These are phyloP conservation scores for Penicillium expansum DNA, from an alignment of 2,329 filamentous ascomycete species.

Conservation along the genomic window DNA sequence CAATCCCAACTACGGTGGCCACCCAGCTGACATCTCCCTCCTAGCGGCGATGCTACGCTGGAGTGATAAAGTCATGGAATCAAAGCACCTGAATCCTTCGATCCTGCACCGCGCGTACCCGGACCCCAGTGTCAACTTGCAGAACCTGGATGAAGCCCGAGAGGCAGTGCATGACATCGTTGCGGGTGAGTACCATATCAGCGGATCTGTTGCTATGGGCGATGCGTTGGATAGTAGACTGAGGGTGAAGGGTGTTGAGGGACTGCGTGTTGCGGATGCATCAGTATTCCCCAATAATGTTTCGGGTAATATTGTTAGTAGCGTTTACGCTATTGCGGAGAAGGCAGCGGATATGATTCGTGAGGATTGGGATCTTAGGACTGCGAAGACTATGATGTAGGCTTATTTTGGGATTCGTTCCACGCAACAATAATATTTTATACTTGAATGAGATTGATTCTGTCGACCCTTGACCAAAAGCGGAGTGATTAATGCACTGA, in stretches of 20 bases:
- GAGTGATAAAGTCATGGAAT: slow-evolving; percentile 13
- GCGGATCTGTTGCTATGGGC: slow-evolving; percentile 32
- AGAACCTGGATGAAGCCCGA: slow-evolving; percentile 13
- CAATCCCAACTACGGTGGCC: slow-evolving; percentile 17
- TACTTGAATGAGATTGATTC: not conserved
- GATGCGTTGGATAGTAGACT: slow-evolving; percentile 30
- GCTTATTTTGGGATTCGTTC: not conserved
- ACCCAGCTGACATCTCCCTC: slow-evolving; percentile 18
- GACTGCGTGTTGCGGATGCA: slow-evolving; percentile 30
- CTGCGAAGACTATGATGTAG: not conserved
- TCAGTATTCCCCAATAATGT: slow-evolving; percentile 31
- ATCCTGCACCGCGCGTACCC: slow-evolving; percentile 12
- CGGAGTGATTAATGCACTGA: not conserved
- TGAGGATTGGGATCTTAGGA: slow-evolving; percentile 21
- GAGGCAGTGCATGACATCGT: slow-evolving; percentile 13
- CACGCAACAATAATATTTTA: not conserved
- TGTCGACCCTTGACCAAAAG: not conserved
- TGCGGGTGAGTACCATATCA: slow-evolving; percentile 19
- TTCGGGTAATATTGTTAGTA: slow-evolving; percentile 30
- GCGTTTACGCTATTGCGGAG: slow-evolving; percentile 36
- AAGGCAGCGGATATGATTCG: slow-evolving; percentile 36
- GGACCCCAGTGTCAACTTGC: slow-evolving; percentile 11
- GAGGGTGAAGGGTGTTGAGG: slow-evolving; percentile 28
- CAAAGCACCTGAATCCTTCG: slow-evolving; percentile 7
- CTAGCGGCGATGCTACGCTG: slow-evolving; percentile 20